phyloP scores from a whole-genome alignment of 176 grass and related monocot genomes.

The Tuctoria greenei region DNA sequence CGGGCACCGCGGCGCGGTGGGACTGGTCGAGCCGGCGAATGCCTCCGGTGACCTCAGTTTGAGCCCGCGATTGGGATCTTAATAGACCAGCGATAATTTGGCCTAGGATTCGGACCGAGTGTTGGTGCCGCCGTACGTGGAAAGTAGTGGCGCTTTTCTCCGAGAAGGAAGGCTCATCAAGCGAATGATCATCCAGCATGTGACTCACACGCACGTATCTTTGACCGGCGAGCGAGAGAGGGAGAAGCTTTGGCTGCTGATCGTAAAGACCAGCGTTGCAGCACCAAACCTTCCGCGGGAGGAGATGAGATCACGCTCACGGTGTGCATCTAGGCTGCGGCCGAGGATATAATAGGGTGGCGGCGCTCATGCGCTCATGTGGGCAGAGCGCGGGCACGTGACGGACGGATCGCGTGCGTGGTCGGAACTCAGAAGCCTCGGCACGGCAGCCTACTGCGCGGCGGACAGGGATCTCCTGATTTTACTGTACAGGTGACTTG shows the following conservation, averaged over 20 bases:
- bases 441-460: not conserved
- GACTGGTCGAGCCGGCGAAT: too few species aligned
- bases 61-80: too few species aligned
- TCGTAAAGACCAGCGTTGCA: not conserved
- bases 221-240: not conserved
- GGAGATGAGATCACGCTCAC: not conserved
- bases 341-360: not conserved
- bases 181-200: not conserved
- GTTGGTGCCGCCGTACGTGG: not conserved
- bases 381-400: conserved; percentile 3
- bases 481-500: too few species aligned
- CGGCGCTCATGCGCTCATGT: conserved; percentile 1
- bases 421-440: conserved; percentile 4
- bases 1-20: too few species aligned
- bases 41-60: too few species aligned
- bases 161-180: not conserved
- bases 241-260: not conserved
- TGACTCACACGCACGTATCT: conserved; percentile 11
- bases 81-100: not conserved
- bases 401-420: not conserved
- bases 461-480: too few species aligned
- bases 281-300: not conserved
- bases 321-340: not conserved
- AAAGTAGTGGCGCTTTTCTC: not conserved
- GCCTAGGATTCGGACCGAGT: not conserved